Evolutionary conservation across 257 asterid species (phyloP).

Genomic region (Nicotiana undulata): DNA sequence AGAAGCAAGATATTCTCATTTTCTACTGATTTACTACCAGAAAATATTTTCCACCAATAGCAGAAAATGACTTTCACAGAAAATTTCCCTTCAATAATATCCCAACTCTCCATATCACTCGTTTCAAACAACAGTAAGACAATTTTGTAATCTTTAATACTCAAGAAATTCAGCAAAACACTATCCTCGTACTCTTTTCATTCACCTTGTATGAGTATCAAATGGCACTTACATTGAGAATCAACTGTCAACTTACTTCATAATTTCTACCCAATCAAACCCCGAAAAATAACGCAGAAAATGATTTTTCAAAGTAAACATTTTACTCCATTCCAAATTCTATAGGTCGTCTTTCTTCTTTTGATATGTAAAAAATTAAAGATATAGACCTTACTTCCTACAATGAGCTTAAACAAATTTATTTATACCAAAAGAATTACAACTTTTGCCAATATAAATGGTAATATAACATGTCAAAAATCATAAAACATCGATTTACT

Average conservation of each 20-base stretch:
- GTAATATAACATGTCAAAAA: background rate
- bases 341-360: background rate
- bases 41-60: background rate
- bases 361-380: background rate
- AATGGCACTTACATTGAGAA: background rate
- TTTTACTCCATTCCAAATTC: background rate
- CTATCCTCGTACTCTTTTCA: background rate
- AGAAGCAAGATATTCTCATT: background rate
- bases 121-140: background rate
- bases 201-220: background rate
- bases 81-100: background rate
- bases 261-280: background rate
- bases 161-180: background rate
- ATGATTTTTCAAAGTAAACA: background rate
- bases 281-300: background rate
- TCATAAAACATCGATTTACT: background rate
- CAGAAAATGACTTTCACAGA: background rate
- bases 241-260: no score
- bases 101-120: background rate
- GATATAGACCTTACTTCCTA: background rate
- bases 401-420: background rate
- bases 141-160: background rate
- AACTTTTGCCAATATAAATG: background rate
- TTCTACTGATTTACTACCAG: background rate
- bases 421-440: background rate